Evolutionary conservation across 768 basidiomycete species (phyloP).

Genomic region (Pisolithus microcarpus): DNA sequence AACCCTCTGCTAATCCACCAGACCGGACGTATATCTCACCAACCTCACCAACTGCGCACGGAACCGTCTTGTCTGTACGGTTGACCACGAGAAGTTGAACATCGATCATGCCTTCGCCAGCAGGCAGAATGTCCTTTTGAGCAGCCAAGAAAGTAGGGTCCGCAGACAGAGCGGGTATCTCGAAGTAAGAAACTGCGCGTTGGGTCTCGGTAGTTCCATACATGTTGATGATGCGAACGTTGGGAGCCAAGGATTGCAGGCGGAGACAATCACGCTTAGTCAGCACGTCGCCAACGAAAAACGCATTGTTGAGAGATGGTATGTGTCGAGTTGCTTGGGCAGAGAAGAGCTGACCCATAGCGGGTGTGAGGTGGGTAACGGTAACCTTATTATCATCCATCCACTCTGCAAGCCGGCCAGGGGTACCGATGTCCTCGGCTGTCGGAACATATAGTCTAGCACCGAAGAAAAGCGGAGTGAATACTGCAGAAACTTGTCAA

Average conservation of each 20-base stretch:
- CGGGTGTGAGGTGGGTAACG: conserved; percentile 96
- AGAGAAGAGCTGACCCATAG: conserved; percentile 97
- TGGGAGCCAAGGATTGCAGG: conserved; percentile 84
- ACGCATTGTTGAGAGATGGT: conserved; percentile 80
- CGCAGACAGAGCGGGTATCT: conserved; percentile 74
- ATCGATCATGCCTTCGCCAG: conserved; percentile 95
- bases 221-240: conserved; percentile 98
- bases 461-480: conserved; percentile 96
- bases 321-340: conserved; percentile 79
- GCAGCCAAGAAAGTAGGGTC: conserved; percentile 89
- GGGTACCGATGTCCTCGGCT: conserved; percentile 93
- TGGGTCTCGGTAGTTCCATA: conserved; percentile 99
- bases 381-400: conserved; percentile 90
- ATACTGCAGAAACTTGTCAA: conserved; percentile 50
- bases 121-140: conserved; percentile 97
- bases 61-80: conserved; percentile 71
- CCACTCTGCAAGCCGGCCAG: conserved; percentile 95
- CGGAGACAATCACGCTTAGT: conserved; percentile 97
- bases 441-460: conserved; percentile 95
- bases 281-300: conserved; percentile 98
- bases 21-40: conserved; percentile 98
- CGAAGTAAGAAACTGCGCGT: conserved; percentile 95
- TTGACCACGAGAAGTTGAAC: conserved; percentile 97
- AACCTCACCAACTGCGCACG: conserved; percentile 92
- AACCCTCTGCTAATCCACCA: conserved; percentile 95